Base-by-base conservation (phyloP, 1,284 basidiomycete genomes). In the Trichosporon sp. region DNA sequence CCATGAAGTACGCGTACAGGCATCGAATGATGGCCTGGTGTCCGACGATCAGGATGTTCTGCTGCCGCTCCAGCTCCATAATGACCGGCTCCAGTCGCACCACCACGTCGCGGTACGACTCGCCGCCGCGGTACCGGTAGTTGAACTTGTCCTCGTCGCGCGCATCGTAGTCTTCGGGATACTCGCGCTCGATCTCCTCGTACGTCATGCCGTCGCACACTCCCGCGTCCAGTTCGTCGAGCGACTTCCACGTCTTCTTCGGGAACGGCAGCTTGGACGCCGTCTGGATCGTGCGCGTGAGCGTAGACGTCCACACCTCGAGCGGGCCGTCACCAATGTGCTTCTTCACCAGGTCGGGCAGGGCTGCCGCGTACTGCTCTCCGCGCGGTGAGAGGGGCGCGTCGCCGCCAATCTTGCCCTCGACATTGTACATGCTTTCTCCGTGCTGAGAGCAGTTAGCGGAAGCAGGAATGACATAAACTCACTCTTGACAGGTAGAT, bases 191-290 rank as follows among this genome's bases (percentile, higher is more conserved):
- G 64, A 99, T 98, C 84, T 99, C 95, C 82, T 94, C 90, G 76
- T 99, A 99, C 1, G 96, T 99, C 96, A 99, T 99, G 13, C 90
- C 94, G 80, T 99, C 96, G 74, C 96, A 99, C 14, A 99, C 96
- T 44, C 96, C 95, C 3, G 96, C 96, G 79, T 99, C 96, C 11
- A 99, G 84, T 80, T 99, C 96, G 75, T 99, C 96, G 34, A 99
- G 83, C 4, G 92, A 93, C 80, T 99, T 99, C 96, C 96, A 99
- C 0, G 95, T 97, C 69, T 99, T 83, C 76, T 99, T 96, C 49
- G 89, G 85, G 76, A 95, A 98, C 0, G 90, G 87, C 13, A 99
- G 83, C 68, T 86, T 75, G 46, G 87, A 85, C 0, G 88, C 94
- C 0, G 96, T 99, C 79, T 98, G 93, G 21, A 92, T 91, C 2